These are phyloP conservation scores for Linnemannia zychae DNA, from an alignment of 192 early-diverging fungal species.

Conservation along the genomic window DNA sequence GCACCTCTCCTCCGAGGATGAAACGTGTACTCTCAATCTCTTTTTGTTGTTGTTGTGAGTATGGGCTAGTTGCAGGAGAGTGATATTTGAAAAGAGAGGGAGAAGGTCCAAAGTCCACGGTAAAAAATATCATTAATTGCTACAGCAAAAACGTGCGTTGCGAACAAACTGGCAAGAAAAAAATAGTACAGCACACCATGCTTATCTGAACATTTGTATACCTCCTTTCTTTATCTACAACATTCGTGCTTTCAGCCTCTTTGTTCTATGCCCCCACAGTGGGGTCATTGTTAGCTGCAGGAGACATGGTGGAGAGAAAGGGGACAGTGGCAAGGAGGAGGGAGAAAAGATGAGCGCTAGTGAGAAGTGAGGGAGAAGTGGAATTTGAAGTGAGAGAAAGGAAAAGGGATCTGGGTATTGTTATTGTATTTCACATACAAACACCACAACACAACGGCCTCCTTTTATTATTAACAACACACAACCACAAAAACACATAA, in stretches of 20 bases:
- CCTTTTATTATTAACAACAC: not conserved
- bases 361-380: no score
- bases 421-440: not conserved
- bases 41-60: not conserved
- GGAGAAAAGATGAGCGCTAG: not conserved
- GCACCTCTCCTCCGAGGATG: not conserved
- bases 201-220: not conserved
- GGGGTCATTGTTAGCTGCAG: not conserved
- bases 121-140: not conserved
- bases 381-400: not conserved
- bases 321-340: no score
- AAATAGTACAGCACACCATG: not conserved
- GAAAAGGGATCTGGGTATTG: not conserved
- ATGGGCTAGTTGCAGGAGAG: not conserved
- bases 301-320: not conserved
- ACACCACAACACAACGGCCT: not conserved
- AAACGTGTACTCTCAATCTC: slow-evolving; percentile 1
- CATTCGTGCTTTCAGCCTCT: not conserved
- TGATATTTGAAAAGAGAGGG: not conserved
- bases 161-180: not conserved
- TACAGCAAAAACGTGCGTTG: no score
- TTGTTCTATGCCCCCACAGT: not conserved
- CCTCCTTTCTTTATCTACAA: not conserved
- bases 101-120: not conserved
- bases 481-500: not conserved